Conservation (phyloP, 116 monocot species). For the Posidonia oceanica region DNA sequence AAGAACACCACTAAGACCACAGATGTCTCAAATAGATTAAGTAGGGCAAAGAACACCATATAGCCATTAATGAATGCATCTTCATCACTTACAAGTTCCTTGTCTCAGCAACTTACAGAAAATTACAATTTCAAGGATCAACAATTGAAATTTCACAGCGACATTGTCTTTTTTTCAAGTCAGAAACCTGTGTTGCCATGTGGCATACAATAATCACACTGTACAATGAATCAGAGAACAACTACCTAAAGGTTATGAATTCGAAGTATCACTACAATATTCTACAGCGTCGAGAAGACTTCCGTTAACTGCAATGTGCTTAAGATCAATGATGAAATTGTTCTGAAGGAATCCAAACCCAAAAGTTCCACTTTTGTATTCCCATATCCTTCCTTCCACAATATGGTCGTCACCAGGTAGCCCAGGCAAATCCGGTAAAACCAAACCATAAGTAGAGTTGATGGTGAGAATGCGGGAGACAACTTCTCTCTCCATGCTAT, state of each 20-base stretch:
- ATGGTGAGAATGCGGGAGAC: conserved; percentile 58
- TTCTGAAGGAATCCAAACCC: conserved; percentile 83
- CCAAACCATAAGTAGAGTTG: conserved; percentile 59
- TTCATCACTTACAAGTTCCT: too few species aligned
- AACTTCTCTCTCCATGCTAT: conserved; percentile 8
- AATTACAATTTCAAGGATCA: neutral
- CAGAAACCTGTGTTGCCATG: neutral
- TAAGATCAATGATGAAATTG: conserved; percentile 66
- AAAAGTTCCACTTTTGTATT: conserved; percentile 67
- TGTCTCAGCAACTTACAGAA: too few species aligned
- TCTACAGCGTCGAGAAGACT: conserved; percentile 54
- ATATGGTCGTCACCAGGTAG: conserved; percentile 26
- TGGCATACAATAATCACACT: neutral
- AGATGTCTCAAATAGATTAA: too few species aligned
- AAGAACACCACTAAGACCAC: too few species aligned
- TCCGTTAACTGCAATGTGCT: conserved; percentile 50
- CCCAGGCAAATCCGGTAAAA: conserved; percentile 32
- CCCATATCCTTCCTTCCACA: conserved; percentile 93
- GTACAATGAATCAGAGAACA: neutral
- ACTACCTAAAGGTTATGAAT: neutral
- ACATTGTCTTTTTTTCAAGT: neutral
- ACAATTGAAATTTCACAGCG: neutral
- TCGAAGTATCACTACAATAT: neutral
- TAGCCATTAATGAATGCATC: too few species aligned
- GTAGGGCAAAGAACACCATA: too few species aligned